Conservation (phyloP, 1,284 basidiomycete species). For the Papiliotrema fonsecae region DNA sequence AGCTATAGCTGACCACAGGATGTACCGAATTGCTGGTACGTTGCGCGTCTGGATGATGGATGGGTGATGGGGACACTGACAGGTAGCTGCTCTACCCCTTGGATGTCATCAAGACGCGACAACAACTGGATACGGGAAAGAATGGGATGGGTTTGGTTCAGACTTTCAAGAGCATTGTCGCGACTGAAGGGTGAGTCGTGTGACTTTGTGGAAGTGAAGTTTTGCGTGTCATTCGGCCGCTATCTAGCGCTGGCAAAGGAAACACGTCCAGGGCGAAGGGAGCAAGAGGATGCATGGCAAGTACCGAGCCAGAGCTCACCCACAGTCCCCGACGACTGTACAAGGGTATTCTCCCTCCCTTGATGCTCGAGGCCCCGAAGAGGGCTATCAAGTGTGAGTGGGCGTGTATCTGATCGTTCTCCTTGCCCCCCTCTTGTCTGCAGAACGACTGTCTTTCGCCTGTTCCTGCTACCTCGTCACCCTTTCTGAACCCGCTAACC, state of each 20-base stretch:
- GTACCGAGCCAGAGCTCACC: no score
- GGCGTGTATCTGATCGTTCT: no score
- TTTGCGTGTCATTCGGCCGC: no score
- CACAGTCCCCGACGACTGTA: slow-evolving; percentile 75
- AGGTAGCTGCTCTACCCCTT: slow-evolving; percentile 32
- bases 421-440: background rate
- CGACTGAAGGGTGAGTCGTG: slow-evolving; percentile 58
- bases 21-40: slow-evolving; percentile 77
- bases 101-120: slow-evolving; percentile 81
- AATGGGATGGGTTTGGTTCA: slow-evolving; percentile 68
- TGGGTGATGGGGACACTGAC: slow-evolving; percentile 9
- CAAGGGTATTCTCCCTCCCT: slow-evolving; percentile 87
- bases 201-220: no score
- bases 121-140: slow-evolving; percentile 88
- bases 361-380: slow-evolving; percentile 96
- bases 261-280: no score
- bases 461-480: background rate
- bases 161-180: slow-evolving; percentile 61
- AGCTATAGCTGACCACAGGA: slow-evolving; percentile 25
- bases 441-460: background rate
- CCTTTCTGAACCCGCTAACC: slow-evolving; percentile 5
- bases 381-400: slow-evolving; percentile 93
- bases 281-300: no score
- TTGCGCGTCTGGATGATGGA: slow-evolving; percentile 49
- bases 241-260: no score